Base-by-base conservation (phyloP, 2,329 filamentous ascomycete genomes). In the Cladophialophora chaetospira region DNA sequence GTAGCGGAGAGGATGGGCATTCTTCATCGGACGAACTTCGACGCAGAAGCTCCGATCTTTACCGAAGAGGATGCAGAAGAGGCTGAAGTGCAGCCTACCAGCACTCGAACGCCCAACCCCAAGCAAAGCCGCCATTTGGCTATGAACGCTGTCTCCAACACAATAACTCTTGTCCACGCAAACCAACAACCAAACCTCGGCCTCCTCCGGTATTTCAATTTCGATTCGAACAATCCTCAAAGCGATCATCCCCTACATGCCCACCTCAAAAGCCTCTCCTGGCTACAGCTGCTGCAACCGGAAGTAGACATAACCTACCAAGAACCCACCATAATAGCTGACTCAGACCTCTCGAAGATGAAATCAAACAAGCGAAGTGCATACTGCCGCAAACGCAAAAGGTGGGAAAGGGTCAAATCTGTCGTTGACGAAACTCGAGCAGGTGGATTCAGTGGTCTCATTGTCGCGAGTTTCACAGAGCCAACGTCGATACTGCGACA, bases 1-100 rank as follows among this genome's bases (percentile, higher is more conserved):
- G 80, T 96, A 76, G 92, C 92, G 0, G 92, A 97, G 74, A 83
- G 89, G 59, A 93, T 96, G 88, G 90, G 89, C 1, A 83, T 96
- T 15, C 75, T 97, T 0, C 83, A 91, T 64, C 75, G 77, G 4
- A 66, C 68, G 19, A 61, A 67, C 5, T 58, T 67, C 25, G 63
- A 62, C 33, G 46, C 48, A 6, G 54, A 56, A 15, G 26, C 25
- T 3, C 15, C 55, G 28, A 50, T 43, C 26, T 51, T 58, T 25
- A 47, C 49, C 38, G 53, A 52, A 5, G 53, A 57, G 28, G 35
- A 57, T 26, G 55, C 53, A 15, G 58, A 65, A 35, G 49, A 54
- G 33, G 47, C 49, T 9, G 48, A 57, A 38, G 52, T 55, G 17
- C 21, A 48, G 45, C 26, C 26, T 42, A 17, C 28, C 38, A n/a